These are phyloP conservation scores for Phialophora verrucosa DNA, from an alignment of 2,329 filamentous ascomycete genomes.

Conservation along the genomic window DNA sequence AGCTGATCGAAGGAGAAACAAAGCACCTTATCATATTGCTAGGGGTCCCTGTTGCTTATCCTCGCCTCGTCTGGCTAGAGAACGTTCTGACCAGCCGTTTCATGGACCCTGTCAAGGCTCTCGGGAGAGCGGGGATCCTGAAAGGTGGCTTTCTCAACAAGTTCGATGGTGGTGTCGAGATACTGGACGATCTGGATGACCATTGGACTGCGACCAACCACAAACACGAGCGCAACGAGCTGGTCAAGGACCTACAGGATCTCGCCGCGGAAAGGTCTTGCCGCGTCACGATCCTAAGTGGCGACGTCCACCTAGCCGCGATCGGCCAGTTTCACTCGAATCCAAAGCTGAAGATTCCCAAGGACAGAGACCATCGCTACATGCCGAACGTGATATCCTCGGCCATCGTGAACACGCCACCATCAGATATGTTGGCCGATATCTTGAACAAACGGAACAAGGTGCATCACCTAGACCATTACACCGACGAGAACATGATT, in stretches of 20 bases:
- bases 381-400: slow-evolving; percentile 97
- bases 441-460: slow-evolving; percentile 93
- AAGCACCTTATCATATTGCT: slow-evolving; percentile 76
- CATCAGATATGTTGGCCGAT: slow-evolving; percentile 85
- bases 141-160: slow-evolving; percentile 77
- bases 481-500: slow-evolving; percentile 95
- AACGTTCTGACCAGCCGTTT: slow-evolving; percentile 78
- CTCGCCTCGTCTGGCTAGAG: slow-evolving; percentile 71
- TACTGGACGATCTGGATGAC: slow-evolving; percentile 89
- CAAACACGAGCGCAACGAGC: slow-evolving; percentile 83
- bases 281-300: slow-evolving; percentile 87
- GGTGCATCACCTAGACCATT: slow-evolving; percentile 65
- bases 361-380: slow-evolving; percentile 91
- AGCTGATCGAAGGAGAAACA: slow-evolving; percentile 81
- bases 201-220: slow-evolving; percentile 98
- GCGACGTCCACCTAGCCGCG: slow-evolving; percentile 91
- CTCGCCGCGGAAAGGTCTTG: slow-evolving; percentile 91
- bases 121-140: slow-evolving; percentile 80
- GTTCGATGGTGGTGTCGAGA: slow-evolving; percentile 89
- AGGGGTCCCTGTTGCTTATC: slow-evolving; percentile 83
- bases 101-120: slow-evolving; percentile 86
- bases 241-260: slow-evolving; percentile 91
- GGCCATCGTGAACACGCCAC: slow-evolving; percentile 90
- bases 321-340: slow-evolving; percentile 96
- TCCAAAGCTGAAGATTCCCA: slow-evolving; percentile 77